Evolutionary conservation across 140 eudicot genomes (phyloP).

Genomic region (Anethum foeniculum): DNA sequence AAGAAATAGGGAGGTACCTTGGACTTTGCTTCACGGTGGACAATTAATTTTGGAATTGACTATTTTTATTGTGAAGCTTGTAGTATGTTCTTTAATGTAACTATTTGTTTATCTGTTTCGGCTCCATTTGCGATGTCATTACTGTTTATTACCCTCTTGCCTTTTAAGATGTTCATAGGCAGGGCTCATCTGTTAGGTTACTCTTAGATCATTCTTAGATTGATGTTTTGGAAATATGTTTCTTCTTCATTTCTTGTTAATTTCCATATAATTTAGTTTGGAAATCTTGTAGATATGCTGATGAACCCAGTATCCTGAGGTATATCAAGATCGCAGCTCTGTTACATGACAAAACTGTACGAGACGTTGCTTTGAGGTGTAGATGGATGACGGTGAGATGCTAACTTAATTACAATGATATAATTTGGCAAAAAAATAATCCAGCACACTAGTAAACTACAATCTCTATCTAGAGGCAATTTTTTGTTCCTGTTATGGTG

Average conservation of each 20-base stretch:
- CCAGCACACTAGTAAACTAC: neutral
- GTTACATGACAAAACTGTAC: slow-evolving; percentile 81
- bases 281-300: slow-evolving; percentile 41
- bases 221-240: neutral
- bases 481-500: neutral
- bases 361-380: slow-evolving; percentile 88
- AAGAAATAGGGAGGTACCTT: neutral
- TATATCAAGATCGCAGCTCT: slow-evolving; percentile 77
- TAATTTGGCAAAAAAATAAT: neutral
- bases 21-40: neutral
- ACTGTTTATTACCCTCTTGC: neutral
- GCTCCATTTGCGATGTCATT: neutral
- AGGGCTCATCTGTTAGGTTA: neutral
- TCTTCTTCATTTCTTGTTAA: neutral
- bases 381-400: slow-evolving; percentile 84
- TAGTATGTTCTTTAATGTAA: neutral
- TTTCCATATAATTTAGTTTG: slow-evolving; percentile 3
- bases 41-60: neutral
- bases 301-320: slow-evolving; percentile 76
- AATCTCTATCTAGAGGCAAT: neutral
- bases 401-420: slow-evolving; percentile 5
- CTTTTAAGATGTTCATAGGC: neutral
- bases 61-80: neutral
- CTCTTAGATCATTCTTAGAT: neutral
- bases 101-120: neutral